These are phyloP conservation scores for Eragrostis nindensis DNA, from an alignment of 176 grass and related monocot genomes.

Conservation along the genomic window DNA sequence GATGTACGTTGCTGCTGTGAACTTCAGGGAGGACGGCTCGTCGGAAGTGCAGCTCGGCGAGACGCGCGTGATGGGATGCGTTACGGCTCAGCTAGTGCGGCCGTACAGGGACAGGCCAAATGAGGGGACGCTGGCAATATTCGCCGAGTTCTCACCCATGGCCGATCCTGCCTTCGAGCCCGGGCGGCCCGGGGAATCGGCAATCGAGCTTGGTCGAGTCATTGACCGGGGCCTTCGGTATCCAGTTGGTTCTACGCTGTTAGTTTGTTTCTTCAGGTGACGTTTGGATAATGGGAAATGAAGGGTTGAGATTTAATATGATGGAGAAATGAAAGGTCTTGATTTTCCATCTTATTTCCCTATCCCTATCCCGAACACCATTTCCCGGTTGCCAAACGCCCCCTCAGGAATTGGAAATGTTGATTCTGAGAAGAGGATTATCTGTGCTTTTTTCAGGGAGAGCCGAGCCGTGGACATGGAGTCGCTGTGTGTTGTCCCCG, in stretches of 20 bases:
- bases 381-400: too few relatives aligned
- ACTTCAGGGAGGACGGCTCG: slow-evolving; percentile 78
- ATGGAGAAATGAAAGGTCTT: too few relatives aligned
- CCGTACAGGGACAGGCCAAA: slow-evolving; percentile 92
- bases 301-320: too few relatives aligned
- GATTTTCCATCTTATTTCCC: too few relatives aligned
- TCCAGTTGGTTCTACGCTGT: slow-evolving; percentile 11
- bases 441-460: slow-evolving; percentile 51
- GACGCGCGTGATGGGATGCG: slow-evolving; percentile 87
- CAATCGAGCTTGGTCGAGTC: slow-evolving; percentile 85
- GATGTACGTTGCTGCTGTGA: neutral
- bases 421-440: slow-evolving; percentile 5
- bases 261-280: too few relatives aligned
- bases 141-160: slow-evolving; percentile 98
- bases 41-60: slow-evolving; percentile 87
- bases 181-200: slow-evolving; percentile 70
- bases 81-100: slow-evolving; percentile 76
- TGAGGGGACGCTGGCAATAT: slow-evolving; percentile 83
- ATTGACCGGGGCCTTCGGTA: slow-evolving; percentile 91
- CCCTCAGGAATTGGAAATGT: too few relatives aligned
- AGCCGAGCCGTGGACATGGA: slow-evolving; percentile 94
- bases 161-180: slow-evolving; percentile 94
- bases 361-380: too few relatives aligned
- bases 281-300: too few relatives aligned
- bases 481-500: slow-evolving; percentile 85